phyloP scores from a whole-genome alignment of 257 asterid genomes.

The Solanum rostratum region DNA sequence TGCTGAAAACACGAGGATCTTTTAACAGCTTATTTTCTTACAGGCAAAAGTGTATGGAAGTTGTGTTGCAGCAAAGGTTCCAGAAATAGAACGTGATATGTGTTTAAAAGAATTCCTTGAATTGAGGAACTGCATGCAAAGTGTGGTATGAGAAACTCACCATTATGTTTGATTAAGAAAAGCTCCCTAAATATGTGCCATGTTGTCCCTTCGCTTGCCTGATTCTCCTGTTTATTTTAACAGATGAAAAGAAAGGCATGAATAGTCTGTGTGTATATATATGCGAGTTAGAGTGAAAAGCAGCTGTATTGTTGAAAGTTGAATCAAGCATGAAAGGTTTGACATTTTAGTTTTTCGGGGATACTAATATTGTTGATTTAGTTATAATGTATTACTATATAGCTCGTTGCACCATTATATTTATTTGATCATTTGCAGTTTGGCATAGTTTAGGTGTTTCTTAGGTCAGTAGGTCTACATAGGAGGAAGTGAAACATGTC shows the following conservation, averaged over 20 bases:
- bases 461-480: not conserved
- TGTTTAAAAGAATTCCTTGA: slow-evolving; percentile 65
- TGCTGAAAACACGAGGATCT: not conserved
- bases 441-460: not conserved
- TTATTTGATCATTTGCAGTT: not conserved
- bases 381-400: not conserved
- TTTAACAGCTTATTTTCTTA: not conserved
- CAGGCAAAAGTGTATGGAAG: slow-evolving; percentile 79
- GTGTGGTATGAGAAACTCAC: slow-evolving; percentile 33
- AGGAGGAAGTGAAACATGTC: slow-evolving; percentile 33
- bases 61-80: slow-evolving; percentile 78
- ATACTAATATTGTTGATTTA: not conserved
- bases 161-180: not conserved
- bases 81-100: slow-evolving; percentile 76
- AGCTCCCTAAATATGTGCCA: not conserved
- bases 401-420: not conserved
- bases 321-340: slow-evolving; percentile 2
- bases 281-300: not conserved
- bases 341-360: not conserved
- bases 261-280: slow-evolving; percentile 2
- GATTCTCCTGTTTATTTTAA: slow-evolving; percentile 1
- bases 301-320: not conserved
- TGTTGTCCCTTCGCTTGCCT: not conserved
- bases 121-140: slow-evolving; percentile 77
- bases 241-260: slow-evolving; percentile 62